Base-by-base conservation (phyloP, 192 early-diverging fungal species). In the Backusella tuberculispora region DNA sequence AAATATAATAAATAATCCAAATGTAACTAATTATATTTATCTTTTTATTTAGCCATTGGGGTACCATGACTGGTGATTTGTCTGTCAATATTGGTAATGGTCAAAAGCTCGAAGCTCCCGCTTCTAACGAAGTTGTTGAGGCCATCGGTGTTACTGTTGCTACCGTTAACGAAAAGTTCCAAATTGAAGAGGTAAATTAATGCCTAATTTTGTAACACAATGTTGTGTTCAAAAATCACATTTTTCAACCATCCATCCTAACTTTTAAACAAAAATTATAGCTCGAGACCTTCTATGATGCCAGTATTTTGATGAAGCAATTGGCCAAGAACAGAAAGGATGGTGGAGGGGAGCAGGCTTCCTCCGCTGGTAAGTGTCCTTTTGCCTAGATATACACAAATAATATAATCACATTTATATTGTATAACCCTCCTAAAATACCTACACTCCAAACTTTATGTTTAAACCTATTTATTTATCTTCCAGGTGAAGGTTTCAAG, bases 161-260 rank as follows among this genome's bases (percentile, higher is more conserved):
- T 47, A 72, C 74, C 5, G 83, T 84, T 63, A 81, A 84, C 45
- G 83, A 84, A 19, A 81, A 81, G 34, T 84, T 84, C 50, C 48
- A 81, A 44, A 81, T 84, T 21, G 79, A 84, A 43, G 66, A 79
- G 66, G 77, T 78, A 78, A 77, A 26, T 40, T 26, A 21, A 12
- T n/a, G 21, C 12, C 5, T 10, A 21, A 46, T 43, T 34, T 1
- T 44, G 19, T 38, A 7, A 24, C 21, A 13, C 12, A 50, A 1
- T 43, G 2, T 24, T 46, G 10, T 8, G 13, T 60, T 26, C 10
- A 60, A 60, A 45, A 71, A 24, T 43, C 5, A 17, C 38, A 14
- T 60, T 41, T 41, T 2, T 53, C 13, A 47, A 42, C 40, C 29
- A 15, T 48, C 29, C 66, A 10, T 60, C 8, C 10, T 26, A 26